phyloP scores from a whole-genome alignment of 2,329 filamentous ascomycete genomes.

The Epichloe aotearoae region DNA sequence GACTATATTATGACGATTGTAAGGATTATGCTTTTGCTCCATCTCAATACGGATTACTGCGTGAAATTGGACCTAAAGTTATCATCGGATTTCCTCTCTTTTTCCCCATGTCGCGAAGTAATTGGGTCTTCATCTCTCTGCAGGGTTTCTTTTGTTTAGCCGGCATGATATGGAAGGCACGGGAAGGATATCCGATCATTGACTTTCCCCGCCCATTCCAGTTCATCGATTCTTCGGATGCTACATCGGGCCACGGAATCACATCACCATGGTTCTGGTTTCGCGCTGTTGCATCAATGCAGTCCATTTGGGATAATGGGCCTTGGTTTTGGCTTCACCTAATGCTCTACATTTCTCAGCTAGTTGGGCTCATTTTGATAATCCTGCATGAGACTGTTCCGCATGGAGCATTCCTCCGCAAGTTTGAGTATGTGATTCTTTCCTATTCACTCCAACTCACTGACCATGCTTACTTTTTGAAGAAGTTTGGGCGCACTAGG shows the following conservation, averaged over 20 bases:
- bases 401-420: neutral
- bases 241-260: neutral
- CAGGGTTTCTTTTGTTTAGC: slow-evolving; percentile 1
- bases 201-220: neutral
- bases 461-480: neutral
- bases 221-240: neutral
- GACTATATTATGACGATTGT: neutral
- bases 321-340: slow-evolving; percentile 8
- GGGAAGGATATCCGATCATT: slow-evolving; percentile 3
- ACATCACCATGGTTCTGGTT: neutral
- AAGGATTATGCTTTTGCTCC: neutral
- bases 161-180: slow-evolving; percentile 5
- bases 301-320: neutral
- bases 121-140: neutral
- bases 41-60: neutral
- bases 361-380: slow-evolving; percentile 3
- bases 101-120: neutral
- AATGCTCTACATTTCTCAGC: slow-evolving; percentile 7
- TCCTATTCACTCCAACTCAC: neutral
- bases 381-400: neutral
- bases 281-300: neutral
- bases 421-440: neutral
- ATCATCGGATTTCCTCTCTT: neutral
- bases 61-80: neutral
- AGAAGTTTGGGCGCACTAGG: neutral